Evolutionary conservation across 441 rosid species (phyloP).

Genomic region (Bocquillonia castaneifolia): DNA sequence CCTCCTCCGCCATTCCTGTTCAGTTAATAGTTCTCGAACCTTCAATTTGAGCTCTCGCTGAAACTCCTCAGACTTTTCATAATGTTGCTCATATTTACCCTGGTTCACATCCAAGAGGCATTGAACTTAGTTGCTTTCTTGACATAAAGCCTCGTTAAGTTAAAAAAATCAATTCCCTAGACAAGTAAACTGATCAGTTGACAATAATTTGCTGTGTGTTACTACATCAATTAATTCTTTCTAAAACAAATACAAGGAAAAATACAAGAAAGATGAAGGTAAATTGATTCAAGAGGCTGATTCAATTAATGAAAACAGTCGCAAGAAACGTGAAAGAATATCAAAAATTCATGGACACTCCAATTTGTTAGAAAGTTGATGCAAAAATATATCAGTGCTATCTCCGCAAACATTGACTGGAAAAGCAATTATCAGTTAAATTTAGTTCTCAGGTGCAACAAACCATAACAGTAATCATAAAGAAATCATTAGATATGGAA

Average conservation of each 20-base stretch:
- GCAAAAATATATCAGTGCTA: neutral
- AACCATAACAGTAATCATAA: neutral
- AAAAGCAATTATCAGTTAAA: neutral
- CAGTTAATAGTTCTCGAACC: conserved; percentile 84
- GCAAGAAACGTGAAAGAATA: too few species aligned
- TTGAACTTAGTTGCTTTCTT: neutral
- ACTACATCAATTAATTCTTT: neutral
- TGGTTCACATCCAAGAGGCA: conserved; percentile 27
- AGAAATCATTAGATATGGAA: neutral
- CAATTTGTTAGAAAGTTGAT: neutral
- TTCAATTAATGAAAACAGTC: too few species aligned
- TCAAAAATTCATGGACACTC: too few species aligned
- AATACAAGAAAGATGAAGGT: neutral
- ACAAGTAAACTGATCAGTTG: neutral
- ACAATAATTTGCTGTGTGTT: neutral
- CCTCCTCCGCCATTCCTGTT: conserved; percentile 96
- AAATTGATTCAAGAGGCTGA: neutral
- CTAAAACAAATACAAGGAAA: neutral
- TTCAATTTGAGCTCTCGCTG: conserved; percentile 75
- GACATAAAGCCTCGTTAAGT: neutral
- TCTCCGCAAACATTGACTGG: neutral
- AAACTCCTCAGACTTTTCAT: conserved; percentile 73
- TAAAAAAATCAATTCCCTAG: neutral
- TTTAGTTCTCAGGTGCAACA: neutral
- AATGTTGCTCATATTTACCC: conserved; percentile 81